phyloP scores from a whole-genome alignment of 2,329 filamentous ascomycete genomes.

The Ophiostoma australiae region DNA sequence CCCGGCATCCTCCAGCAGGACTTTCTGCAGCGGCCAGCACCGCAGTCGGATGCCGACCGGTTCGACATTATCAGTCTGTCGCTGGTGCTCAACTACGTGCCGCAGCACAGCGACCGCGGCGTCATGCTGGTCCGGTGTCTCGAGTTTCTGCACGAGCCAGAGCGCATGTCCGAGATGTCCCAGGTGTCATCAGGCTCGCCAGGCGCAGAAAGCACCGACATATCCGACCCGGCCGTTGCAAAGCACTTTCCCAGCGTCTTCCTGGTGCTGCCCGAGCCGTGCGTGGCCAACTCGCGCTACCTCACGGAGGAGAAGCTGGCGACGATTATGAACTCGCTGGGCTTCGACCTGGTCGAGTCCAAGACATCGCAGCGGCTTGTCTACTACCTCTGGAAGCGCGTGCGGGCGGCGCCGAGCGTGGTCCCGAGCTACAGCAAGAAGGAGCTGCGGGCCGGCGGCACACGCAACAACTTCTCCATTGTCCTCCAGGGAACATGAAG shows the following conservation, averaged over 20 bases:
- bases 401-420: constrained; percentile 26
- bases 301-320: constrained; percentile 65
- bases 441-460: constrained; percentile 68
- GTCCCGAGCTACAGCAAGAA: constrained; percentile 58
- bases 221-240: constrained; percentile 23
- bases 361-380: constrained; percentile 80
- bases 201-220: constrained; percentile 16
- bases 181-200: neutral
- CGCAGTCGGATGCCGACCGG: constrained; percentile 52
- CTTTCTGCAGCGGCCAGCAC: constrained; percentile 84
- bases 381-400: constrained; percentile 77
- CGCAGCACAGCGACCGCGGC: constrained; percentile 67
- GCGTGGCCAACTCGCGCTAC: constrained; percentile 86
- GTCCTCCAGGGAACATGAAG: constrained; percentile 47
- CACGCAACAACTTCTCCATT: constrained; percentile 88
- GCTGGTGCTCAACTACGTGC: constrained; percentile 90
- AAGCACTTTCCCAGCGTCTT: constrained; percentile 66
- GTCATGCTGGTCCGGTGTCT: constrained; percentile 78
- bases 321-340: constrained; percentile 70
- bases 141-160: constrained; percentile 55
- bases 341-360: constrained; percentile 59
- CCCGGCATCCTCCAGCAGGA: constrained; percentile 80
- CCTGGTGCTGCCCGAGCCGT: constrained; percentile 82
- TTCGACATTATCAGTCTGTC: constrained; percentile 93
- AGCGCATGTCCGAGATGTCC: neutral